Evolutionary conservation across 345 rosid genomes (phyloP).

Genomic region (Eutrema heterophyllum): DNA sequence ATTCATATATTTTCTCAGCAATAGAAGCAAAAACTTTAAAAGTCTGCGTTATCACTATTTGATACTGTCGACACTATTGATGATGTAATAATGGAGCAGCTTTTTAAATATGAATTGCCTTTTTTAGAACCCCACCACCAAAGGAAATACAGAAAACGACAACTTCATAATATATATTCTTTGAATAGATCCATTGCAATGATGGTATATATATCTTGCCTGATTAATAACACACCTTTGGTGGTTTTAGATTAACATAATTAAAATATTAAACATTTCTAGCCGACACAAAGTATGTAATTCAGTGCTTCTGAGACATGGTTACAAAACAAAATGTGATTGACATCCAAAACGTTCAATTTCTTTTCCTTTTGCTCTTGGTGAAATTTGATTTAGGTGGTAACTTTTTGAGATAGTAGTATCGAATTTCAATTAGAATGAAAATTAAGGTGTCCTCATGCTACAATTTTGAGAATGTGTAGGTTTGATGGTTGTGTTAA

Average conservation of each 20-base stretch:
- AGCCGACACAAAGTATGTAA: conserved; percentile 14
- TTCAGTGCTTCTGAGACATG: background rate
- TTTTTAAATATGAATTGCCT: background rate
- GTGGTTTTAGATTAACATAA: background rate
- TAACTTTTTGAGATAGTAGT: background rate
- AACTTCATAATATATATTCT: background rate
- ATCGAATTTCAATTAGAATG: background rate
- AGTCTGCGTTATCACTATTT: conserved; percentile 10
- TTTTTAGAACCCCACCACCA: conserved; percentile 23
- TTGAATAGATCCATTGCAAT: conserved; percentile 20
- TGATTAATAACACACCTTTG: background rate
- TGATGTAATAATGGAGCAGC: conserved; percentile 18
- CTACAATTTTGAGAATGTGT: background rate
- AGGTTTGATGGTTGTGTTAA: background rate
- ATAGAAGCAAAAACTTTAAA: background rate
- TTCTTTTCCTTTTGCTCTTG: background rate
- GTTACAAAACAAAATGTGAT: background rate
- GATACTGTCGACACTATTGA: conserved; percentile 19
- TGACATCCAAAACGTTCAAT: background rate
- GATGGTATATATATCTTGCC: background rate
- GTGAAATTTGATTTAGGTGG: background rate
- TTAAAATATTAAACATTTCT: background rate
- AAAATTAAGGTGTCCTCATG: background rate
- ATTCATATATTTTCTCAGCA: background rate
- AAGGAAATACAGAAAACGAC: conserved; percentile 23